Evolutionary conservation across 1,139 yeast genomes (phyloP).

Genomic region (Taphrina flavorubra): DNA sequence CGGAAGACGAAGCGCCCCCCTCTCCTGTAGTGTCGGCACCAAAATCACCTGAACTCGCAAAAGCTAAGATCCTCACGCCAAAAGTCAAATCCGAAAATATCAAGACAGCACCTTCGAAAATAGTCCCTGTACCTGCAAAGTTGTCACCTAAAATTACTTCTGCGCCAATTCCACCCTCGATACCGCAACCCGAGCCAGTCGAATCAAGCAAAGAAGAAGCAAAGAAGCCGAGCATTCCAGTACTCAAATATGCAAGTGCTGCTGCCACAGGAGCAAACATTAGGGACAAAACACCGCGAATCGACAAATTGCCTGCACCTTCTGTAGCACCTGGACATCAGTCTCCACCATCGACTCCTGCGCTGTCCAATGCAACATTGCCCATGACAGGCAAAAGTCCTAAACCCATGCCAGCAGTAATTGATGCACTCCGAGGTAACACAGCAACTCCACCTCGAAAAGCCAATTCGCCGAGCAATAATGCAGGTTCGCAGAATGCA

Average conservation of each 20-base stretch:
- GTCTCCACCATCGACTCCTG: conserved; percentile 15
- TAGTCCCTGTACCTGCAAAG: conserved; percentile 16
- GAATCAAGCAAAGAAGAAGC: conserved; percentile 10
- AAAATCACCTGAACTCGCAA: conserved; percentile 31
- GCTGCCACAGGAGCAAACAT: conserved; percentile 61
- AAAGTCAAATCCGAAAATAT: conserved; percentile 19
- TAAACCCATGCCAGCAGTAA: conserved; percentile 4
- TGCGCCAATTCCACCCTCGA: conserved; percentile 74
- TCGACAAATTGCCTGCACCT: conserved; percentile 39
- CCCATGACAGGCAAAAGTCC: conserved; percentile 13
- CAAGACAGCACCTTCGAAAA: conserved; percentile 14
- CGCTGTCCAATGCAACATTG: conserved; percentile 8
- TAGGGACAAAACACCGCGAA: conserved; percentile 47
- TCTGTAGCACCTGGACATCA: conserved; percentile 17
- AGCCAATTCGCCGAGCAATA: neutral
- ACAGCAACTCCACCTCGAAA: conserved; percentile 19
- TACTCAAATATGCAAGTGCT: conserved; percentile 73
- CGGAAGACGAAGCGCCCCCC: conserved; percentile 36
- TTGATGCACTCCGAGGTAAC: conserved; percentile 12
- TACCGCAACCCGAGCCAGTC: conserved; percentile 54
- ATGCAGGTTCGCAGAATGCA: neutral
- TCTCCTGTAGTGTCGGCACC: conserved; percentile 23
- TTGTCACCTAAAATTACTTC: neutral
- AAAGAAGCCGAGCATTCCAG: conserved; percentile 47
- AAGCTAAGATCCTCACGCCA: conserved; percentile 20